phyloP scores from a whole-genome alignment of 164 flowering plant genomes.

The Saururus chinensis region DNA sequence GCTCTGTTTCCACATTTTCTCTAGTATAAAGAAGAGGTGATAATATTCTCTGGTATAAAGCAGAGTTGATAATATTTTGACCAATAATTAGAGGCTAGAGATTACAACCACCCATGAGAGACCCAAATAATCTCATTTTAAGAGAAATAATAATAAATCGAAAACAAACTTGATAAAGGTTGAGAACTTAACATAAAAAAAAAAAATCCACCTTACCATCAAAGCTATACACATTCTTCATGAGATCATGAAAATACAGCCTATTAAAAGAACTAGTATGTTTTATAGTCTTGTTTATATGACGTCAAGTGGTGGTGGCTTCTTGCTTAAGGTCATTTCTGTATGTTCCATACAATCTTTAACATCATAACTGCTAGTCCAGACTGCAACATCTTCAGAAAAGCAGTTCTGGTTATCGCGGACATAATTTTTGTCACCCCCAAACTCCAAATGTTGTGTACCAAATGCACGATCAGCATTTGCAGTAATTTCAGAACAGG shows the following conservation, averaged over 20 bases:
- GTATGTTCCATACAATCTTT: conserved; percentile 14
- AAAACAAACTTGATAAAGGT: too few relatives aligned
- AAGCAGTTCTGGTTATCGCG: conserved; percentile 9
- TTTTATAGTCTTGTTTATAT: background rate
- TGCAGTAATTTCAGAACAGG: conserved; percentile 1
- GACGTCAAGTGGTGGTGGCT: conserved; percentile 22
- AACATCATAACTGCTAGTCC: background rate
- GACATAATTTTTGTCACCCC: conserved; percentile 4
- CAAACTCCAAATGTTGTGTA: conserved; percentile 4
- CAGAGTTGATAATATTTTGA: too few relatives aligned
- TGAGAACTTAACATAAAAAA: too few relatives aligned
- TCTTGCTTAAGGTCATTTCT: conserved; percentile 36
- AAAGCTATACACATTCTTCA: conserved; percentile 3
- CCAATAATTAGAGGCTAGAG: too few relatives aligned
- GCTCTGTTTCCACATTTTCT: too few relatives aligned
- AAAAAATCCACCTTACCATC: conserved; percentile 2
- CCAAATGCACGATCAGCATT: conserved; percentile 4
- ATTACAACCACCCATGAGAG: too few relatives aligned
- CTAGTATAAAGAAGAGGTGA: too few relatives aligned
- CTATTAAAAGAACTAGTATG: conserved; percentile 1
- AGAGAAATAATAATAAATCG: too few relatives aligned
- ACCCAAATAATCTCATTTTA: too few relatives aligned
- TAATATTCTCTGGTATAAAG: too few relatives aligned
- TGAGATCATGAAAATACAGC: too few relatives aligned
- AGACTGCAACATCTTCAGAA: conserved; percentile 1